A percentile compares a stretch with the other conserved stretches of the same genome.
Evolutionary conservation across 2,329 filamentous ascomycete species (phyloP).

Genomic region (Penicillium sp.): DNA sequence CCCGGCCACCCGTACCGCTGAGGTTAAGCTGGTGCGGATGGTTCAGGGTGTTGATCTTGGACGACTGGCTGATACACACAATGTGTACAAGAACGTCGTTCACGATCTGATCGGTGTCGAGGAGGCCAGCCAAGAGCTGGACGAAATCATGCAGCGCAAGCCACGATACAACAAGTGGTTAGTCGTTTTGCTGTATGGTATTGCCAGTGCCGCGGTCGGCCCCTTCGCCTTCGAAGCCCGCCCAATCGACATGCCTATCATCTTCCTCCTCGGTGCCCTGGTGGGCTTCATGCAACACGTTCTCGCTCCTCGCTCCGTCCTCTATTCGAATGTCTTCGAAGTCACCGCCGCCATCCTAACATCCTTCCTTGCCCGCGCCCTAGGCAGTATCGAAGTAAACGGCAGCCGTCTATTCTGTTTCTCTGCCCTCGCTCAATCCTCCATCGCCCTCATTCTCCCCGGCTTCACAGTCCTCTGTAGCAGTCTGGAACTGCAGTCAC

Average conservation of each 20-base stretch:
- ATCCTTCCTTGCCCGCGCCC: constrained; percentile 67
- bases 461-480: constrained; percentile 65
- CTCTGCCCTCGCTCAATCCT: constrained; percentile 69
- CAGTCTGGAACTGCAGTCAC: constrained; percentile 68
- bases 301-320: constrained; percentile 70
- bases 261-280: constrained; percentile 73
- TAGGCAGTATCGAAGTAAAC: constrained; percentile 61
- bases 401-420: constrained; percentile 66
- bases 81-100: constrained; percentile 52
- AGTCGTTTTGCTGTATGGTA: constrained; percentile 68
- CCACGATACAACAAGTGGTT: constrained; percentile 58
- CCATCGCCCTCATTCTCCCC: constrained; percentile 71
- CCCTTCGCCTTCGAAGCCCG: constrained; percentile 80
- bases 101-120: constrained; percentile 51
- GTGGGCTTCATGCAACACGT: constrained; percentile 76
- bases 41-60: constrained; percentile 48
- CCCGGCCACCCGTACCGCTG: constrained; percentile 48
- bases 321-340: constrained; percentile 67
- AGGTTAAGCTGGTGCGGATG: constrained; percentile 48
- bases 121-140: constrained; percentile 46
- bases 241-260: constrained; percentile 75
- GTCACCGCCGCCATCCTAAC: constrained; percentile 66
- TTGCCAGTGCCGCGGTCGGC: constrained; percentile 73
- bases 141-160: constrained; percentile 59
- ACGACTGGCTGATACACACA: constrained; percentile 47